Evolutionary conservation across 306 rosid genomes (phyloP), one percentile per base, ranked within the genome.

Genomic region (Ormosia emarginata): DNA sequence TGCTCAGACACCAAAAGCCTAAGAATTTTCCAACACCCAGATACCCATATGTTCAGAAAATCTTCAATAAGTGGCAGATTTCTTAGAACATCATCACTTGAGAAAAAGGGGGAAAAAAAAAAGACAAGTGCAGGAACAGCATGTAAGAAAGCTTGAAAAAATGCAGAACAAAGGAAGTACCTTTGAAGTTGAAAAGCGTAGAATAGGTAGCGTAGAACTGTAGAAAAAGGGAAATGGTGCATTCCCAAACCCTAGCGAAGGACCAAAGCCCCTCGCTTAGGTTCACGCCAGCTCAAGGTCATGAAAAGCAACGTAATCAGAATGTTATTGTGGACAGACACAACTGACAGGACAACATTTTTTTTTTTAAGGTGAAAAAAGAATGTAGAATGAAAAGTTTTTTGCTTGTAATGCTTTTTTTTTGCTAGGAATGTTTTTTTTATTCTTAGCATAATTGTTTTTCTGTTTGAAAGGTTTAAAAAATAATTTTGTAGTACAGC

Each of bases 211-310:
- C 71, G 49, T 83, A 29, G 46, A 77, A 36, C 39, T 7, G 15
- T 18, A 47, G 63, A 33, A 44, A 61, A 29, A 12, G 29, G 71
- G 39, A 72, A 75, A 83, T 63, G 86, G 77, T 32, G 83, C 86
- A 88, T 88, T 89, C 77, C 71, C 79, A 81, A 86, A 81, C 85
- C 94, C 92, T 88, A 86, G 90, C 87, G 86, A 90, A 87, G 88
- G 92, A 88, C 86, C 85, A 85, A 84, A 87, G 89, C 85, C 90
- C 82, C 77, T 73, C 84, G 89, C 89, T 84, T 72, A 79, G 85
- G 86, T 71, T 82, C 53, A 89, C 80, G 87, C 86, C 75, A 83
- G 86, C 39, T 69, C 72, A 84, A 71, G 82, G 67, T 47, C 70
- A 75, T 64, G 55, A 49, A 29, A 43, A 67, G 64, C 32, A 61